A percentile compares a stretch with the other conserved stretches of the same genome.
Evolutionary conservation across 2,329 filamentous ascomycete species (phyloP).

Genomic region (Colletotrichum sublineola): DNA sequence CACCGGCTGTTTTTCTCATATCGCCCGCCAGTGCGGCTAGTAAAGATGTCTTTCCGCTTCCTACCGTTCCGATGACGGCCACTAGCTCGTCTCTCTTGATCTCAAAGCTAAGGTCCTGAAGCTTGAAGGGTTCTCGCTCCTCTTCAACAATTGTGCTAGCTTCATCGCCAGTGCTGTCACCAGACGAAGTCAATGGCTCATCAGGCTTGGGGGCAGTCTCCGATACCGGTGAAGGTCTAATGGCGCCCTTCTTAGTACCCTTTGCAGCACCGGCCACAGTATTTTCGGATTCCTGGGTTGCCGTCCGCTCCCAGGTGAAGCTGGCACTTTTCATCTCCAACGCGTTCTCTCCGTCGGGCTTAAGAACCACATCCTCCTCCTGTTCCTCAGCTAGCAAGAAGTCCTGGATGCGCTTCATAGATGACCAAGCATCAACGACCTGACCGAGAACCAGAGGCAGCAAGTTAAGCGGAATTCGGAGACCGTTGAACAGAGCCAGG

Average conservation of each 20-base stretch:
- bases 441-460: conserved; percentile 90
- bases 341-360: conserved; percentile 73
- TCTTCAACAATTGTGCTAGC: conserved; percentile 70
- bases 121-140: conserved; percentile 77
- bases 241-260: conserved; percentile 62
- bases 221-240: conserved; percentile 7
- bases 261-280: conserved; percentile 54
- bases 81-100: conserved; percentile 82
- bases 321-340: conserved; percentile 79
- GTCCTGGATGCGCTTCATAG: conserved; percentile 86
- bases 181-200: conserved; percentile 52
- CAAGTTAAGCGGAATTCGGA: conserved; percentile 90
- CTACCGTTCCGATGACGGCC: conserved; percentile 90
- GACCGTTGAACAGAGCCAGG: conserved; percentile 90
- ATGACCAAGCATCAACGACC: conserved; percentile 89
- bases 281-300: conserved; percentile 65
- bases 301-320: conserved; percentile 88
- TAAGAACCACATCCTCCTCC: conserved; percentile 73
- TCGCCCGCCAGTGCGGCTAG: conserved; percentile 92
- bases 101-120: conserved; percentile 76
- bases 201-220: conserved; percentile 54
- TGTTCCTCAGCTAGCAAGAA: conserved; percentile 90
- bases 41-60: conserved; percentile 90
- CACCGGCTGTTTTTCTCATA: conserved; percentile 86
- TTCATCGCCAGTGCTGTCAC: conserved; percentile 63